Evolutionary conservation across 139 green algal species (phyloP).

Genomic region (Yamagishiella unicocca): DNA sequence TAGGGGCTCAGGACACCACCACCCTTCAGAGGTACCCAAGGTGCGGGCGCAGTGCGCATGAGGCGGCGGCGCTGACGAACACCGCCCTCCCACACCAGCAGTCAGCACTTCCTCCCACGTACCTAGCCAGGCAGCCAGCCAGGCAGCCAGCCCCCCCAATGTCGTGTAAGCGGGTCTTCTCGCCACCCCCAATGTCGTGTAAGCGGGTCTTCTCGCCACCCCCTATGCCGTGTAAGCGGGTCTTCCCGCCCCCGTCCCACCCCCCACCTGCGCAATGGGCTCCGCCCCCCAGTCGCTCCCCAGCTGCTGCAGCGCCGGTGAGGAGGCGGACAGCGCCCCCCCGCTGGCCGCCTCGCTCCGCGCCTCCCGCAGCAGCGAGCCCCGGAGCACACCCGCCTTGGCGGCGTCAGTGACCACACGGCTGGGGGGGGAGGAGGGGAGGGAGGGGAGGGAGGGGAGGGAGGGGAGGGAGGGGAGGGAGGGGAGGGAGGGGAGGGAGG

Average conservation of each 20-base stretch:
- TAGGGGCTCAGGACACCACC: no score
- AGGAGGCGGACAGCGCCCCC: constrained; percentile 9
- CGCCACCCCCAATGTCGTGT: no score
- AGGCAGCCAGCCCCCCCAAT: no score
- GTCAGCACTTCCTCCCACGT: background rate
- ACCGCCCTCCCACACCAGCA: no score
- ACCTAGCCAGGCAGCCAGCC: no score
- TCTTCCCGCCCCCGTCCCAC: background rate
- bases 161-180: no score
- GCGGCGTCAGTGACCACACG: constrained; percentile 56
- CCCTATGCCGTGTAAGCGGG: no score
- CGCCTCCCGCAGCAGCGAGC: constrained; percentile 43
- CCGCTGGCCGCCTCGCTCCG: constrained; percentile 24
- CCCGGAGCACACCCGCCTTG: constrained; percentile 53
- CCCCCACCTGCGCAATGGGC: constrained; percentile 48
- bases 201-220: no score
- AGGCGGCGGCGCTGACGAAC: no score
- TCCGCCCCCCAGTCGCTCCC: constrained; percentile 76
- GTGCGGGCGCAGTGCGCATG: background rate
- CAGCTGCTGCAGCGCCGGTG: constrained; percentile 13
- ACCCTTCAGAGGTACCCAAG: no score
- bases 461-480: background rate
- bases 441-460: no score
- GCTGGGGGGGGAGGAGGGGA: background rate
- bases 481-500: no score